Conservation (phyloP, 805 yeast species). For the Lipomyces oligophaga region DNA sequence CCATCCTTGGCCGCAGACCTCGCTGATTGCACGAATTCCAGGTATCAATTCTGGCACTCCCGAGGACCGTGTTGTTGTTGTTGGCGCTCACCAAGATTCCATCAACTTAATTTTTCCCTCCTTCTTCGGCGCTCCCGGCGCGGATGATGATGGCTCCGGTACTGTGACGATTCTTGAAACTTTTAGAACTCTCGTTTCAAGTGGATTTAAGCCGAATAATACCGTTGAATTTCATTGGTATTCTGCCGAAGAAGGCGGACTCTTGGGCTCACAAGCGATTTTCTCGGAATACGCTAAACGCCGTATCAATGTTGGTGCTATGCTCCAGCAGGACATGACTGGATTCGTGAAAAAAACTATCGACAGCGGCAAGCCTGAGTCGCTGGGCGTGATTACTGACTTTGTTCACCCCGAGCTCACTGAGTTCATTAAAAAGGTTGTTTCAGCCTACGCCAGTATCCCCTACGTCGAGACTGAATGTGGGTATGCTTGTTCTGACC, state of each 20-base stretch:
- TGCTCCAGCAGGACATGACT: conserved; percentile 95
- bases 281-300: conserved; percentile 51
- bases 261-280: conserved; percentile 79
- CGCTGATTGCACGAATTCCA: conserved; percentile 62
- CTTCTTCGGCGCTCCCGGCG: conserved; percentile 78
- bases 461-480: conserved; percentile 72
- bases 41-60: conserved; percentile 43
- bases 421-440: conserved; percentile 57
- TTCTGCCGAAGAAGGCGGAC: conserved; percentile 92
- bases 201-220: conserved; percentile 54
- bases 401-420: conserved; percentile 55
- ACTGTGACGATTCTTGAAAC: conserved; percentile 75
- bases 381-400: conserved; percentile 78
- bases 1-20: conserved; percentile 78
- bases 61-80: conserved; percentile 53
- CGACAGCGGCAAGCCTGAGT: conserved; percentile 52
- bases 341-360: conserved; percentile 60
- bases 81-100: conserved; percentile 90
- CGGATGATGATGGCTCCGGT: conserved; percentile 93
- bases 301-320: conserved; percentile 60
- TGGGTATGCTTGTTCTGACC: conserved; percentile 94
- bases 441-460: conserved; percentile 60
- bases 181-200: conserved; percentile 54
- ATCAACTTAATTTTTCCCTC: conserved; percentile 69
- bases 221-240: conserved; percentile 91